A percentile compares a stretch with the other conserved stretches of the same genome.
phyloP scores from a whole-genome alignment of 2,329 filamentous ascomycete species.

The Fusarium pininemorale region DNA sequence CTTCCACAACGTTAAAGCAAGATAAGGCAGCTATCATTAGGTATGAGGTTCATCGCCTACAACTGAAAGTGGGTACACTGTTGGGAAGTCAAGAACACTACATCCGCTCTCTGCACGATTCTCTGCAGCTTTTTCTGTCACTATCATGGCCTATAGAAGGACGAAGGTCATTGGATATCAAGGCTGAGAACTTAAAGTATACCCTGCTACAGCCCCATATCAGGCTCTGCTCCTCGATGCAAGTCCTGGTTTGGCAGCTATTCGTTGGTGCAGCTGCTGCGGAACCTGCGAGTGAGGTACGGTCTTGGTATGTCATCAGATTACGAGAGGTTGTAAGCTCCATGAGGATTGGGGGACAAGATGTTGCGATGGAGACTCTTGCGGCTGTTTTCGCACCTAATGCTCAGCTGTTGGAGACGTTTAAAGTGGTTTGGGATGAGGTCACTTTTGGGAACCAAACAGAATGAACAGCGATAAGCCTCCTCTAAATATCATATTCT shows the following conservation, averaged over 20 bases:
- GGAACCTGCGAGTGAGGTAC: neutral
- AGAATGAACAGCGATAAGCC: no score
- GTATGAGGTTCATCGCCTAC: neutral
- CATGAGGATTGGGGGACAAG: neutral
- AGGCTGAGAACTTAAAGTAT: conserved; percentile 10
- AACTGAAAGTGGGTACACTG: conserved; percentile 5
- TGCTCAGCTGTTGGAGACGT: neutral
- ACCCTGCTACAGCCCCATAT: conserved; percentile 6
- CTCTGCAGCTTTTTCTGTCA: conserved; percentile 12
- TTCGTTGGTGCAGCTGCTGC: conserved; percentile 33
- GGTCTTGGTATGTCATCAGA: conserved; percentile 3
- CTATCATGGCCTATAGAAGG: conserved; percentile 14
- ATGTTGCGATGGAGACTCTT: neutral
- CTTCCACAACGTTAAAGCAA: rapidly evolving
- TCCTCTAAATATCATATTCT: no score
- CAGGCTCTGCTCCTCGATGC: conserved; percentile 27
- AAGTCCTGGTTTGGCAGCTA: conserved; percentile 32
- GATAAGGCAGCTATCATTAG: neutral
- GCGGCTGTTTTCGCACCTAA: neutral
- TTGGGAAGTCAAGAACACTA: conserved; percentile 10
- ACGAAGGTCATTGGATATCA: neutral
- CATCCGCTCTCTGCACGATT: conserved; percentile 12
- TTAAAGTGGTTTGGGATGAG: conserved; percentile 12
- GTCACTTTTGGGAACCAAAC: neutral
- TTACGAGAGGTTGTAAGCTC: conserved; percentile 1